Evolutionary conservation across 2,329 filamentous ascomycete genomes (phyloP).

Genomic region (Penicillium griseofulvum): DNA sequence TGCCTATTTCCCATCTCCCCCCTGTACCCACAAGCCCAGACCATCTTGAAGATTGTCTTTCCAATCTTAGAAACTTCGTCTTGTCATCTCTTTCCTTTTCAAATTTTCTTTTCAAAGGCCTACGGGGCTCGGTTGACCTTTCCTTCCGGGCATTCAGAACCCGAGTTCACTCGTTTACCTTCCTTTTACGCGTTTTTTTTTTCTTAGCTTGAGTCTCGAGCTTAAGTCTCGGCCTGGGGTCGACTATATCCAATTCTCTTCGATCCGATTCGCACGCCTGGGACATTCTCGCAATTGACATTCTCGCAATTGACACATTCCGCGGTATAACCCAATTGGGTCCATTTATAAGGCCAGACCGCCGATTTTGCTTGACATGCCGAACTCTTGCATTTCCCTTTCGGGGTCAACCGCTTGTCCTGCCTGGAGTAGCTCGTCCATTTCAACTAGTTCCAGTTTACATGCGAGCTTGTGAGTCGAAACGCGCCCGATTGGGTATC

Average conservation of each 20-base stretch:
- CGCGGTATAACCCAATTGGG: neutral
- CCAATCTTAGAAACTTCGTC: slow-evolving; percentile 17
- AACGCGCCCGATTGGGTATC: slow-evolving; percentile 25
- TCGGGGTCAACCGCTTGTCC: slow-evolving; percentile 67
- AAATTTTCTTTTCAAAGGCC: slow-evolving; percentile 13
- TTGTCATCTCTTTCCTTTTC: slow-evolving; percentile 8
- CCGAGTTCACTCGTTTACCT: slow-evolving; percentile 25
- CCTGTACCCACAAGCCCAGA: slow-evolving; percentile 15
- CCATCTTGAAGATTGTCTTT: slow-evolving; percentile 8
- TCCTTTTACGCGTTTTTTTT: slow-evolving; percentile 16
- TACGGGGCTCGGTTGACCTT: slow-evolving; percentile 23
- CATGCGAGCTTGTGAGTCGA: slow-evolving; percentile 63
- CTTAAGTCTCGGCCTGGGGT: slow-evolving; percentile 10
- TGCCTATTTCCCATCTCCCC: slow-evolving; percentile 9
- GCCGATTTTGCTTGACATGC: slow-evolving; percentile 34
- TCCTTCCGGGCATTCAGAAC: slow-evolving; percentile 19
- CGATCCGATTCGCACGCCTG: neutral
- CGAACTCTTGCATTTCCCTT: slow-evolving; percentile 62
- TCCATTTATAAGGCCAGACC: neutral
- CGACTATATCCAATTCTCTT: slow-evolving; percentile 3
- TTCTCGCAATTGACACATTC: slow-evolving; percentile 23
- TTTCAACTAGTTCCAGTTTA: slow-evolving; percentile 62
- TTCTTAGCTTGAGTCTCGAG: no score
- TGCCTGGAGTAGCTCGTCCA: slow-evolving; percentile 68
- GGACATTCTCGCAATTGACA: slow-evolving; percentile 16